Base-by-base conservation (phyloP, 768 basidiomycete species). In the Antrodiella citrinella region DNA sequence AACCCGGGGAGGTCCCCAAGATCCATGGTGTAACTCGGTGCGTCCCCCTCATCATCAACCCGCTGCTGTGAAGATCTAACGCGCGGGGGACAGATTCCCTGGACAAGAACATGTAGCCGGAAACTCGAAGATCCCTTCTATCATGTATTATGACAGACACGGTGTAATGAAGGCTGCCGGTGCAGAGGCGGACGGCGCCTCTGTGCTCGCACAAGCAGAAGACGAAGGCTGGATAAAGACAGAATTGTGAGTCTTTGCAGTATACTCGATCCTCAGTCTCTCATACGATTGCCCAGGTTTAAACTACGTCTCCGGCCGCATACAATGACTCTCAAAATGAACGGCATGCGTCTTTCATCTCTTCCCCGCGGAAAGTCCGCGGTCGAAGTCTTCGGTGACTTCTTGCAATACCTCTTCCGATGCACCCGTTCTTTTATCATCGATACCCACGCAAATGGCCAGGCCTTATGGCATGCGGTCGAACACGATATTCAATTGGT, bases 71-170 rank as follows among this genome's bases (percentile, higher is more conserved):
- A 40, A 1, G 30, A 2, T 25, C 49, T 53, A 48, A n/a, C n/a
- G n/a, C n/a, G n/a, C n/a, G n/a, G n/a, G n/a, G n/a, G n/a, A 21
- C 54, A 88, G 86, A 51, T 90, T 88, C 51, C 86, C 86, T 7
- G 87, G 86, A 15, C 87, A 89, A 66, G 87, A 90, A 65, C 86
- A 90, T 73, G 84, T 87, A 44, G 86, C 82, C 12, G 86, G 86
- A 35, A 90, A 88, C 63, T 82, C 84, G 51, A 90, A 90, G 69
- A 89, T 90, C 59, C 86, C 86, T 35, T 81, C 86, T 20, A 64
- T 84, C 21, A 76, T 90, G 65, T 89, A 80, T 62, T 89, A 89
- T 57, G 83, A 89, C 59, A 71, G 67, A 55, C 62, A 72, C 43
- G 86, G 86, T 4, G 71, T 65, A 53, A 74, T 88, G 72, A 79